Evolutionary conservation across 305 asterid species (phyloP).

Genomic region (Andrographis paniculata): DNA sequence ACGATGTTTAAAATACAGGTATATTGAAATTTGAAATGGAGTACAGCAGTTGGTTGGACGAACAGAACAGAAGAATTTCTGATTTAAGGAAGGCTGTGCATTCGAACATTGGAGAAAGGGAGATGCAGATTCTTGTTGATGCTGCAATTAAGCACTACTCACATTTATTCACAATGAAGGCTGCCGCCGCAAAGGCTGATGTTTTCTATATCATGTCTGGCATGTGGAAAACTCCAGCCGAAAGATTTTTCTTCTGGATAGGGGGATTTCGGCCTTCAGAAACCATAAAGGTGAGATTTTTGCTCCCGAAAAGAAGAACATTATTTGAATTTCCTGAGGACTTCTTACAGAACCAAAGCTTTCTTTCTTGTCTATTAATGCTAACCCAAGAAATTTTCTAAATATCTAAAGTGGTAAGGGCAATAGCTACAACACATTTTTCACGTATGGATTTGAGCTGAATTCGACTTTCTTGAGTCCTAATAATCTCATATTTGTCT

Average conservation of each 20-base stretch:
- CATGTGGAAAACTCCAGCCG: constrained; percentile 58
- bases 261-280: constrained; percentile 73
- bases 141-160: constrained; percentile 42
- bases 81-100: constrained; percentile 45
- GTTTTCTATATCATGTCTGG: constrained; percentile 61
- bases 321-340: no score
- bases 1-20: constrained; percentile 23
- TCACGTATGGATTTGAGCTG: constrained; percentile 1
- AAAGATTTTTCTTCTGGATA: constrained; percentile 66
- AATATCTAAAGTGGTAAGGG: no score
- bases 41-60: constrained; percentile 57
- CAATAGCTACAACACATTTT: no score
- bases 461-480: not conserved
- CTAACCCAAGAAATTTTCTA: no score
- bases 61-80: constrained; percentile 32
- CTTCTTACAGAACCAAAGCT: no score
- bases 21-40: constrained; percentile 43
- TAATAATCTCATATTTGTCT: no score
- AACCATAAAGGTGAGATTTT: constrained; percentile 47
- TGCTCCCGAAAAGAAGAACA: no score
- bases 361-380: no score
- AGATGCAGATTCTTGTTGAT: constrained; percentile 31
- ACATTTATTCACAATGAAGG: constrained; percentile 53
- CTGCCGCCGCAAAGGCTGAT: constrained; percentile 53
- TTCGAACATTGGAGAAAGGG: constrained; percentile 35